Conservation (phyloP, 2,329 filamentous ascomycete species). For the Mollisiaceae sp. region DNA sequence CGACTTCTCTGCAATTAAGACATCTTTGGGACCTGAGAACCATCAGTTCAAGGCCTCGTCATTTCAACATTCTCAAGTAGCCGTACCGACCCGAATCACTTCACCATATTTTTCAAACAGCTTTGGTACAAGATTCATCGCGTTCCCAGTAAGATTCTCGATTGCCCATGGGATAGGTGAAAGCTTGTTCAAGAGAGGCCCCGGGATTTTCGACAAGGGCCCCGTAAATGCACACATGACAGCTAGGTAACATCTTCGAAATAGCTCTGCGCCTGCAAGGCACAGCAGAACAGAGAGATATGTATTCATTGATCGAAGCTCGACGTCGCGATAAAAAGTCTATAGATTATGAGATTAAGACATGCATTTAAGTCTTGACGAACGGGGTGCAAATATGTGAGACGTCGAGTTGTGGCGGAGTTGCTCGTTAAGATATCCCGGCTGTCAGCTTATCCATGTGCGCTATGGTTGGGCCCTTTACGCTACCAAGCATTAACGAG, state of each 20-base stretch:
- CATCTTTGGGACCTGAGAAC: slow-evolving; percentile 23
- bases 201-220: slow-evolving; percentile 31
- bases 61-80: not conserved
- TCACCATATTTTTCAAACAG: slow-evolving; percentile 31
- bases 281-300: slow-evolving; percentile 9
- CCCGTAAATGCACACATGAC: slow-evolving; percentile 26
- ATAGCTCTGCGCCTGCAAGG: slow-evolving; percentile 18
- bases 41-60: not conserved
- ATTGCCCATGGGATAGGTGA: slow-evolving; percentile 26
- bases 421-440: not conserved
- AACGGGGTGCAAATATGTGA: not conserved
- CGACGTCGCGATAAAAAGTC: not conserved
- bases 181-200: slow-evolving; percentile 25
- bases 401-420: not conserved
- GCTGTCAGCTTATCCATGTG: not conserved
- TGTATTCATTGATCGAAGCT: slow-evolving; percentile 4
- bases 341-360: not conserved
- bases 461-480: not conserved
- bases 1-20: slow-evolving; percentile 27
- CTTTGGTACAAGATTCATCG: slow-evolving; percentile 17
- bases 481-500: not conserved
- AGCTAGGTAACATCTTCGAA: slow-evolving; percentile 20
- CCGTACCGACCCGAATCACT: slow-evolving; percentile 29
- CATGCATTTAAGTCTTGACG: not conserved
- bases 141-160: slow-evolving; percentile 24